Evolutionary conservation across 345 rosid species (phyloP).

Genomic region (Salix exigua): DNA sequence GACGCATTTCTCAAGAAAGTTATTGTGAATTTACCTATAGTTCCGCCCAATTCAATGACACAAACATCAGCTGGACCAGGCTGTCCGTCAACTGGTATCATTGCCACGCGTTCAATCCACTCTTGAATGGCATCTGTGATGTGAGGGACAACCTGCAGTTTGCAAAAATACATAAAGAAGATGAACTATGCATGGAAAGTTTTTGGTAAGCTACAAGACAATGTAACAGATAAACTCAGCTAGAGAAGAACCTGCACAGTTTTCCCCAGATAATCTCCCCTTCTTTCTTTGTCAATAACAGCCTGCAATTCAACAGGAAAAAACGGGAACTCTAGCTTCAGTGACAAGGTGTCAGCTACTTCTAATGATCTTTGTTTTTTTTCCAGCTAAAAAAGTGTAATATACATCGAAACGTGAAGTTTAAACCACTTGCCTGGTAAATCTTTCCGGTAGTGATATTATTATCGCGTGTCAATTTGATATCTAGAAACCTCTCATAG

Average conservation of each 20-base stretch:
- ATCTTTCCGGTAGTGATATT: conserved; percentile 92
- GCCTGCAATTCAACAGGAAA: conserved; percentile 27
- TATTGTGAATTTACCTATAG: conserved; percentile 54
- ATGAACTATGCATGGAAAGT: not conserved
- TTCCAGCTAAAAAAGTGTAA: not conserved
- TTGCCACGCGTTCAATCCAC: conserved; percentile 86
- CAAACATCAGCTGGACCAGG: conserved; percentile 90
- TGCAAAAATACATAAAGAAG: not conserved
- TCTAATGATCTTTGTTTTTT: not conserved
- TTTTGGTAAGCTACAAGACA: not conserved
- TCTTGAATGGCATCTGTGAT: conserved; percentile 94
- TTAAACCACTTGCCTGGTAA: conserved; percentile 56
- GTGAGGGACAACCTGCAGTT: conserved; percentile 86
- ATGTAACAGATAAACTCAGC: not conserved
- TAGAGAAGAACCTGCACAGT: conserved; percentile 75
- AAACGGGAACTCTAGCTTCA: not conserved
- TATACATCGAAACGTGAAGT: not conserved
- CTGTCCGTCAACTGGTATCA: conserved; percentile 75
- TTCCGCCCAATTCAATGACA: conserved; percentile 97
- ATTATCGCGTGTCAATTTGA: conserved; percentile 74
- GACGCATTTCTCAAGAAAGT: not conserved
- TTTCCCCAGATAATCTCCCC: conserved; percentile 92
- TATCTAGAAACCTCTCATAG: conserved; percentile 87
- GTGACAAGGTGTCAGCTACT: not conserved
- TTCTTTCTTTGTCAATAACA: conserved; percentile 91